phyloP scores from a whole-genome alignment of 768 basidiomycete genomes.

The Gymnopilus dilepis region DNA sequence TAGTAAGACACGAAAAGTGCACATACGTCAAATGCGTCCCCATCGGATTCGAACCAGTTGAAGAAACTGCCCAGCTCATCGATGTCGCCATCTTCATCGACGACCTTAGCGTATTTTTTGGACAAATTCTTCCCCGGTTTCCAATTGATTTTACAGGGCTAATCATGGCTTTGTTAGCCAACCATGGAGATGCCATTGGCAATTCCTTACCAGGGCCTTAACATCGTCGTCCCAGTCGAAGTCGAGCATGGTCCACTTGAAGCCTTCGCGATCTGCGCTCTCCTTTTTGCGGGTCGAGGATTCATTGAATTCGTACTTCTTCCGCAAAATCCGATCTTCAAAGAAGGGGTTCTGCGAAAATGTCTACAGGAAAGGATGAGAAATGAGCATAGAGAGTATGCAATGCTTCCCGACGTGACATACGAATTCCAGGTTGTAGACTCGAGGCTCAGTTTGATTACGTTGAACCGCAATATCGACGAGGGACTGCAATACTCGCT shows the following conservation, averaged over 20 bases:
- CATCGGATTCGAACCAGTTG: conserved; percentile 13
- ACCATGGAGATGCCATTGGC: background rate
- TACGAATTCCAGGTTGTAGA: too few species aligned
- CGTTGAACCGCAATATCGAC: too few species aligned
- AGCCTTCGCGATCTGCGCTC: conserved; percentile 6
- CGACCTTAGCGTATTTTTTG: background rate
- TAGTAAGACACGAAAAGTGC: background rate
- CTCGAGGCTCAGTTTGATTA: too few species aligned
- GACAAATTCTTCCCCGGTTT: conserved; percentile 7
- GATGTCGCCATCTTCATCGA: background rate
- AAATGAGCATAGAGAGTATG: too few species aligned
- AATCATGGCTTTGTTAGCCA: background rate
- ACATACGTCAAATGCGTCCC: conserved; percentile 10
- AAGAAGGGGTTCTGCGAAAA: conserved; percentile 10
- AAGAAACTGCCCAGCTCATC: conserved; percentile 9
- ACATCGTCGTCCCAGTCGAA: conserved; percentile 11
- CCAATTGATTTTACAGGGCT: conserved; percentile 4
- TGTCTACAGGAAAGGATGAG: background rate
- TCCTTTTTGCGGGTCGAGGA: background rate
- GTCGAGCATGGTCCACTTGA: conserved; percentile 14
- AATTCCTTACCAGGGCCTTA: conserved; percentile 3
- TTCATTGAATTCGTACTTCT: conserved; percentile 3
- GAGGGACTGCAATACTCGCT: too few species aligned
- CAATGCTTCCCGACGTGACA: too few species aligned
- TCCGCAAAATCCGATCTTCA: conserved; percentile 2